Percentiles rank a stretch among this genome's conserved stretches.
Evolutionary conservation across 805 yeast genomes (phyloP).

Genomic region (Lachancea fermentati): DNA sequence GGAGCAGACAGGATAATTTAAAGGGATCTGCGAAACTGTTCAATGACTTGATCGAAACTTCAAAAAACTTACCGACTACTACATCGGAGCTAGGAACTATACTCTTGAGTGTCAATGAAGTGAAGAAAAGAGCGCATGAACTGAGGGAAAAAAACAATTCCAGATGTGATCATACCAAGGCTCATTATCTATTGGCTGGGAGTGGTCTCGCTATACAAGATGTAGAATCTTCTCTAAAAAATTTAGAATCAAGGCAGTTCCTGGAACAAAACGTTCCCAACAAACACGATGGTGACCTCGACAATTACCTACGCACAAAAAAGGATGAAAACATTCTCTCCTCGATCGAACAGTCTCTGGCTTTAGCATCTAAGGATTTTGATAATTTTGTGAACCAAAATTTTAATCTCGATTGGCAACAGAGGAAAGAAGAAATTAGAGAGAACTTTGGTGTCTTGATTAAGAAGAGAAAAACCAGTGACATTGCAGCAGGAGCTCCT

Average conservation of each 20-base stretch:
- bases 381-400: conserved; percentile 69
- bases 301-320: conserved; percentile 56
- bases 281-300: conserved; percentile 41
- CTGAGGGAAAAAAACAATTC: conserved; percentile 44
- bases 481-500: conserved; percentile 12
- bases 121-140: conserved; percentile 59
- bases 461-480: conserved; percentile 21
- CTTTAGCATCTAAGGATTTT: conserved; percentile 74
- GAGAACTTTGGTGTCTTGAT: conserved; percentile 59
- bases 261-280: conserved; percentile 20
- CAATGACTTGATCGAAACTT: conserved; percentile 71
- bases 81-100: conserved; percentile 71
- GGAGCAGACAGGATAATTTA: neutral
- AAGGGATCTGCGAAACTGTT: conserved; percentile 31
- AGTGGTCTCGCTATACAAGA: conserved; percentile 86
- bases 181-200: conserved; percentile 84
- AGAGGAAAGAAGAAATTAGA: conserved; percentile 66
- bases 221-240: conserved; percentile 53
- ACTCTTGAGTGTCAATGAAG: conserved; percentile 73
- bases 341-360: conserved; percentile 75
- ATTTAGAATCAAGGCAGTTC: conserved; percentile 39
- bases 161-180: conserved; percentile 48
- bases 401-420: conserved; percentile 78
- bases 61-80: conserved; percentile 63
- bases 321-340: conserved; percentile 78